Conservation (phyloP, 2,329 filamentous ascomycete genomes). For the Myriosclerotinia duriaeana region DNA sequence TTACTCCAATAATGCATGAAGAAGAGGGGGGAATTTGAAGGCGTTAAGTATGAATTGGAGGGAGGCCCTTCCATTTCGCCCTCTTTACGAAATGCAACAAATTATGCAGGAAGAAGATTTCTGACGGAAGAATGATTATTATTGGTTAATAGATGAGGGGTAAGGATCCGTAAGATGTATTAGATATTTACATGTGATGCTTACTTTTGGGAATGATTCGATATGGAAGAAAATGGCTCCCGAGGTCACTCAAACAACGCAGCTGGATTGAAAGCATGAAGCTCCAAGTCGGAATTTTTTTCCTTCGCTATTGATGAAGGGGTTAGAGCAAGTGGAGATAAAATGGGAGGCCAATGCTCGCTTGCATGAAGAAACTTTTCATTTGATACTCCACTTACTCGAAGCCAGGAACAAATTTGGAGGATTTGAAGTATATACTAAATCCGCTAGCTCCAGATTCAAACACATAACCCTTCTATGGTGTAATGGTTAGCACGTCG, state of each 20-base stretch:
- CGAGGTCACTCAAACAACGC: too few relatives aligned
- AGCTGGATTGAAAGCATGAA: too few relatives aligned
- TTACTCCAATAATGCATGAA: too few relatives aligned
- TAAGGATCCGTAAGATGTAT: neutral
- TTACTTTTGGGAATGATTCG: too few relatives aligned
- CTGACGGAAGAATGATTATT: neutral
- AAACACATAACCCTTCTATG: neutral
- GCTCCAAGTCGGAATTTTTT: neutral
- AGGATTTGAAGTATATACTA: neutral
- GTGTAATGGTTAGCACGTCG: slow-evolving; percentile 24
- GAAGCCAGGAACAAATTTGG: too few relatives aligned
- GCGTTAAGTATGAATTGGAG: neutral
- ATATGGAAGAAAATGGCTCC: too few relatives aligned
- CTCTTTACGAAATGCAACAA: slow-evolving; percentile 22
- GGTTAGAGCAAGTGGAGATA: neutral
- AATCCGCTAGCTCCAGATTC: too few relatives aligned
- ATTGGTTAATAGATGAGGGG: neutral
- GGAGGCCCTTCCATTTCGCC: slow-evolving; percentile 8
- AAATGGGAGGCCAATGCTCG: neutral
- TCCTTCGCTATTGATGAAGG: neutral
- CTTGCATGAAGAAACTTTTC: neutral
- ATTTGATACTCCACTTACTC: too few relatives aligned
- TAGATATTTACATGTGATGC: neutral
- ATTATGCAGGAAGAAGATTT: slow-evolving; percentile 5
- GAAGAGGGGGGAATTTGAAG: neutral